A percentile compares a stretch with the other conserved stretches of the same genome.
phyloP scores from a whole-genome alignment of 768 basidiomycete species.

The Boletellus sp. region DNA sequence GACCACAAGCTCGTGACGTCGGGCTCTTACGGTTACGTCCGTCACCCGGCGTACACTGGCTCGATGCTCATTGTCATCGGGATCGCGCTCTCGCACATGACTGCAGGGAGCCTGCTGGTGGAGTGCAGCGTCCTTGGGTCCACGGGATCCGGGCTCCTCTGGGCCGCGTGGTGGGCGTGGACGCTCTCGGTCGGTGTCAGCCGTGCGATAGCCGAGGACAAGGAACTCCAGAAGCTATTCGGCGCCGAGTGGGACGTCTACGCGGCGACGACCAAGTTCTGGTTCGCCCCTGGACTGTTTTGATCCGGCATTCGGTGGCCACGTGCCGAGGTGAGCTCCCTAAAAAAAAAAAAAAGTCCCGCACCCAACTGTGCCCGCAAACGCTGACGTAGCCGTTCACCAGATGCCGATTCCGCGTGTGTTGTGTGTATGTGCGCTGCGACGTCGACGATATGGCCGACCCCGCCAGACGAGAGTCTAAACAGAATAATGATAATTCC shows the following conservation, averaged over 20 bases:
- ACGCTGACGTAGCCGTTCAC: not conserved
- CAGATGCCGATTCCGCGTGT: not conserved
- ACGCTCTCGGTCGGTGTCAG: conserved; percentile 46
- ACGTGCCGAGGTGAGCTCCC: conserved; percentile 1
- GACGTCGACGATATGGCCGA: not conserved
- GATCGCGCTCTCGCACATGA: conserved; percentile 43
- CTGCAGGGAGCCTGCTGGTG: conserved; percentile 44
- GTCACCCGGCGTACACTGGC: conserved; percentile 57
- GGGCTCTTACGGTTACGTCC: conserved; percentile 50
- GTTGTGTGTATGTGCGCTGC: too few relatives aligned
- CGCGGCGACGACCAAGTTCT: conserved; percentile 41
- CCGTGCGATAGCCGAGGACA: conserved; percentile 49
- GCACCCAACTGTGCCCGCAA: too few relatives aligned
- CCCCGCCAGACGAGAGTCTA: not conserved
- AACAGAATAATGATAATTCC: not conserved
- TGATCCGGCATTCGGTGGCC: conserved; percentile 17
- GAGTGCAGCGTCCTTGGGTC: conserved; percentile 34
- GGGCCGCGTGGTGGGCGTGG: conserved; percentile 49
- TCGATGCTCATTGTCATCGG: conserved; percentile 48
- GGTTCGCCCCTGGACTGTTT: conserved; percentile 48
- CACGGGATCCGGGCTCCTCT: conserved; percentile 32
- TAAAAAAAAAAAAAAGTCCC: too few relatives aligned
- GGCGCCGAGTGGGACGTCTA: conserved; percentile 47
- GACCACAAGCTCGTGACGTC: conserved; percentile 48
- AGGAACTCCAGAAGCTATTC: conserved; percentile 44